Conservation (phyloP, 208 protist genomes). For the Crithidia expoeki region DNA sequence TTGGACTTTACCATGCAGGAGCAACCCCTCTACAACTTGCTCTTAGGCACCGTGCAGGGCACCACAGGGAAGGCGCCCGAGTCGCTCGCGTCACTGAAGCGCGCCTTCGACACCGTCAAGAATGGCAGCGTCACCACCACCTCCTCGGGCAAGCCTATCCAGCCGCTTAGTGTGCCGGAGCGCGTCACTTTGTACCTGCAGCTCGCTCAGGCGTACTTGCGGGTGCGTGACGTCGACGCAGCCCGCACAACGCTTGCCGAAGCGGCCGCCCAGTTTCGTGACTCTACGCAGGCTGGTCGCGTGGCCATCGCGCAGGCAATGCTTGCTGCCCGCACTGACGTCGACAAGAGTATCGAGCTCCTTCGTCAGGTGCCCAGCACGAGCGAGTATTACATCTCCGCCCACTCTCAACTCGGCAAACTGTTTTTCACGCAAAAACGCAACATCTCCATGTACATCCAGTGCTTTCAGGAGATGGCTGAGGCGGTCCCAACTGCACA, state of each 20-base stretch:
- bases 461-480: constrained; percentile 92
- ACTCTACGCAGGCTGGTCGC: constrained; percentile 75
- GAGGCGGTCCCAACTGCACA: constrained; percentile 70
- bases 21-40: constrained; percentile 90
- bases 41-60: constrained; percentile 84
- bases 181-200: constrained; percentile 89
- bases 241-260: constrained; percentile 73
- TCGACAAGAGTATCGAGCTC: constrained; percentile 84
- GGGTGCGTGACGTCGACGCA: constrained; percentile 75
- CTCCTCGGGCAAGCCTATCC: constrained; percentile 59
- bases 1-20: constrained; percentile 94
- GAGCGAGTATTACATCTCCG: constrained; percentile 79
- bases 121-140: constrained; percentile 13
- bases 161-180: constrained; percentile 81
- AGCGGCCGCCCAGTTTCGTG: constrained; percentile 59
- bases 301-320: constrained; percentile 86
- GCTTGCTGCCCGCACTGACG: constrained; percentile 81
- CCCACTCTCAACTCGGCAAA: constrained; percentile 88
- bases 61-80: constrained; percentile 68
- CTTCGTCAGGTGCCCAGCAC: constrained; percentile 72
- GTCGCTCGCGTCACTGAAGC: constrained; percentile 74
- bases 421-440: constrained; percentile 86
- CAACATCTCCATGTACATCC: constrained; percentile 78
- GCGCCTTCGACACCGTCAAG: constrained; percentile 38
- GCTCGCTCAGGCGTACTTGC: constrained; percentile 79